phyloP scores from a whole-genome alignment of 306 rosid genomes.

The Sindora glabra region DNA sequence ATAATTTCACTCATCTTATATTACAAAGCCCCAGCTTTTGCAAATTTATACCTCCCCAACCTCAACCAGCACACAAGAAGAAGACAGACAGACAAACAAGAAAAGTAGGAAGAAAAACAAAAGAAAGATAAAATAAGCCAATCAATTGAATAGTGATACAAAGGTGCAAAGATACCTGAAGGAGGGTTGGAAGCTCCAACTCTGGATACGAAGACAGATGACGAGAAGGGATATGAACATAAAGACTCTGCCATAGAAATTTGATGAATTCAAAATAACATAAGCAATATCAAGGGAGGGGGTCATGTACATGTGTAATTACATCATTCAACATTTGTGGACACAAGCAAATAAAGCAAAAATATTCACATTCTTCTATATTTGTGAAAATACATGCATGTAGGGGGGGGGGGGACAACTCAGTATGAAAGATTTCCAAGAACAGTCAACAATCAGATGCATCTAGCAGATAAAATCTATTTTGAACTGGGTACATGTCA shows the following conservation, averaged over 20 bases:
- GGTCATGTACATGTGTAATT: conserved; percentile 13
- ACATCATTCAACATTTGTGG: too few relatives aligned
- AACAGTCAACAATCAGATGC: background rate
- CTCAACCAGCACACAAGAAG: too few relatives aligned
- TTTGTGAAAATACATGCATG: background rate
- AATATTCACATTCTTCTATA: background rate
- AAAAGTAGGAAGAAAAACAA: too few relatives aligned
- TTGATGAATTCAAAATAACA: conserved; percentile 14
- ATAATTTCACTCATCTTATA: background rate
- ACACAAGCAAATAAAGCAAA: background rate
- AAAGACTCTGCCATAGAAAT: conserved; percentile 57
- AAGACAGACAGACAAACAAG: too few relatives aligned
- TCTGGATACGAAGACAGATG: conserved; percentile 85
- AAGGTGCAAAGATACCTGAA: conserved; percentile 58
- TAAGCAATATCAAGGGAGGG: background rate
- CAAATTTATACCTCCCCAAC: too few relatives aligned
- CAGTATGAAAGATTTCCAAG: background rate
- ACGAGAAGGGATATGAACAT: conserved; percentile 79
- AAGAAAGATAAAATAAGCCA: background rate
- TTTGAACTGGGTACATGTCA: background rate
- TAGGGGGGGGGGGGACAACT: background rate
- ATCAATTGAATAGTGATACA: background rate
- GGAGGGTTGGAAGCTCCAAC: conserved; percentile 85
- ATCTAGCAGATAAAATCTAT: too few relatives aligned
- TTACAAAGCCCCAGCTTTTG: background rate